Percentiles rank a stretch among this genome's conserved stretches.
phyloP scores from a whole-genome alignment of 177 flowering plant genomes.

The Vitis hybrid region DNA sequence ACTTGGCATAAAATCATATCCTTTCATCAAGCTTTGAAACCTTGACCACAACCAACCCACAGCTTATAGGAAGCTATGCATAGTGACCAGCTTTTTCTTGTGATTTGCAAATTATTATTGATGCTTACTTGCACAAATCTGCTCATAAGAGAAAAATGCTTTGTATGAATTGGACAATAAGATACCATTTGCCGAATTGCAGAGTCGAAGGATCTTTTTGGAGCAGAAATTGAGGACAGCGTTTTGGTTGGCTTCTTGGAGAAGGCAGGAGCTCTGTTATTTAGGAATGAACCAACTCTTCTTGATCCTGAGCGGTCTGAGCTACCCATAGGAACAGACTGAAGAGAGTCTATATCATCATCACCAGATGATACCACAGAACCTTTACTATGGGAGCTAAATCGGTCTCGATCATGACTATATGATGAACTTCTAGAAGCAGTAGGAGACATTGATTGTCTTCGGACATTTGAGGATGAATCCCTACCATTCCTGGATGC shows the following conservation, averaged over 20 bases:
- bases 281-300: constrained; percentile 47
- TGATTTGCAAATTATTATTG: not conserved
- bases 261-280: constrained; percentile 41
- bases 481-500: constrained; percentile 85
- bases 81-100: too few relatives aligned
- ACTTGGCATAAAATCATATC: too few relatives aligned
- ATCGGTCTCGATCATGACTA: constrained; percentile 70
- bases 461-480: constrained; percentile 35
- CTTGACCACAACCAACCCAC: too few relatives aligned
- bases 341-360: constrained; percentile 81
- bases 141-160: not conserved
- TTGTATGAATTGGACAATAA: constrained; percentile 1
- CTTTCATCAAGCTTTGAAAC: too few relatives aligned
- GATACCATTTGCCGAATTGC: constrained; percentile 83
- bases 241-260: constrained; percentile 59
- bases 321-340: constrained; percentile 47
- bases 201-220: constrained; percentile 83
- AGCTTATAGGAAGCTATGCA: too few relatives aligned
- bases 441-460: constrained; percentile 91
- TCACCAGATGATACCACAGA: constrained; percentile 88
- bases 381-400: constrained; percentile 76
- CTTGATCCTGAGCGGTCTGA: constrained; percentile 39
- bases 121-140: not conserved
- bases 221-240: constrained; percentile 64
- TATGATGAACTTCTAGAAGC: constrained; percentile 81